Conservation (phyloP, 164 flowering plant genomes). For the Annona cherimola region DNA sequence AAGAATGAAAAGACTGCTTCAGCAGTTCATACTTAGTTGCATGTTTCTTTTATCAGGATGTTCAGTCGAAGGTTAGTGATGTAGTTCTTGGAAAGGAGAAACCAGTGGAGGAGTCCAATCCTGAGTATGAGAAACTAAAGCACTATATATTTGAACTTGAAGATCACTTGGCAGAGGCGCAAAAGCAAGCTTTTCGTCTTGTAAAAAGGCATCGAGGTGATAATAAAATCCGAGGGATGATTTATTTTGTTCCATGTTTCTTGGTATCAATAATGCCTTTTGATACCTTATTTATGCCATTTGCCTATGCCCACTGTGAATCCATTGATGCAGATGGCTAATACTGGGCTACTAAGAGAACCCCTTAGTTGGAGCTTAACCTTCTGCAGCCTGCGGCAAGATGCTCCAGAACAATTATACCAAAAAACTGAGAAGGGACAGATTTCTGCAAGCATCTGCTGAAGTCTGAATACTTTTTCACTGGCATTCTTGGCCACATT, state of each 20-base stretch:
- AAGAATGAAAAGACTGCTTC: no score
- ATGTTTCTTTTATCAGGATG: conserved; percentile 53
- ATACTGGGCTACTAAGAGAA: not conserved
- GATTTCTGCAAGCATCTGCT: not conserved
- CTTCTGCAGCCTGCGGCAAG: not conserved
- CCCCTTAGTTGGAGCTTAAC: not conserved
- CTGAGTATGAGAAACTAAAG: conserved; percentile 89
- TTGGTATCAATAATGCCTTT: not conserved
- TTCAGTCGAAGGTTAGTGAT: conserved; percentile 90
- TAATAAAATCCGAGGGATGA: not conserved
- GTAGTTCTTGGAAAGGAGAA: conserved; percentile 97
- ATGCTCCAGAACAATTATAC: not conserved
- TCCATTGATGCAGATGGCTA: not conserved
- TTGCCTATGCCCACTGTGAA: not conserved
- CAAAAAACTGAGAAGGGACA: not conserved
- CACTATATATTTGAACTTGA: conserved; percentile 91
- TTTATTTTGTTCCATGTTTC: not conserved
- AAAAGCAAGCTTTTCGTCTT: conserved; percentile 93
- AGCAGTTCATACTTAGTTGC: not conserved
- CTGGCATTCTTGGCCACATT: not conserved
- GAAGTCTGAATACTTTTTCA: not conserved
- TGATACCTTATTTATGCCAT: not conserved
- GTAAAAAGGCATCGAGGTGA: conserved; percentile 98
- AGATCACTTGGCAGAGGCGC: conserved; percentile 92
- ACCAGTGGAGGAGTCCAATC: conserved; percentile 90